Evolutionary conservation across 208 protist species (phyloP).

Genomic region (Leptomonas seymouri): DNA sequence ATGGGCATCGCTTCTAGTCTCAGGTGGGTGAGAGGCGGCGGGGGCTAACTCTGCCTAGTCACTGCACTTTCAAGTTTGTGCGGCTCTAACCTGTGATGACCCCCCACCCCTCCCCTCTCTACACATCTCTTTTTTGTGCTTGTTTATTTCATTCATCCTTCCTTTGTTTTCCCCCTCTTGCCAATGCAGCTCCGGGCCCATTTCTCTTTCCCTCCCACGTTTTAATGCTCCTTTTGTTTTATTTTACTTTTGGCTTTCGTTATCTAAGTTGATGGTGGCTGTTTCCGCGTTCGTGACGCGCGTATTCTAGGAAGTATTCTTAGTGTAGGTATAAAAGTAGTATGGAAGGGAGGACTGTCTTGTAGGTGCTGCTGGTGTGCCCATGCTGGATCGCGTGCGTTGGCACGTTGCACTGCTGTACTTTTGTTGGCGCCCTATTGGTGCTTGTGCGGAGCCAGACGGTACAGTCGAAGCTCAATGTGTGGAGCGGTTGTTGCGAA

Average conservation of each 20-base stretch:
- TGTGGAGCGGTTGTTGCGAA: background rate
- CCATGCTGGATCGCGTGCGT: background rate
- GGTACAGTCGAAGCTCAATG: background rate
- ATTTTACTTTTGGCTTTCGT: background rate
- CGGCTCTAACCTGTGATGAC: too few relatives aligned
- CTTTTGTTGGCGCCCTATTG: too few relatives aligned
- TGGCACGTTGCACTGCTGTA: background rate
- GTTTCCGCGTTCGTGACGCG: background rate
- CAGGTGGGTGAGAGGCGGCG: too few relatives aligned
- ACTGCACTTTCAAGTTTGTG: too few relatives aligned
- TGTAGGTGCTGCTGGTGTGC: background rate
- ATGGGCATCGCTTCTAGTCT: too few relatives aligned
- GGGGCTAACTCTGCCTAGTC: too few relatives aligned
- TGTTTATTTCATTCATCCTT: background rate
- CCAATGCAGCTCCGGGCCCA: background rate
- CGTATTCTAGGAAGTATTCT: background rate
- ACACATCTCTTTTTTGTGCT: conserved; percentile 1
- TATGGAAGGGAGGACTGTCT: background rate
- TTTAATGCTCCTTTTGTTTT: background rate
- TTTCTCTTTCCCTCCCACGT: background rate
- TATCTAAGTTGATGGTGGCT: background rate
- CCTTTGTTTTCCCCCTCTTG: conserved; percentile 5
- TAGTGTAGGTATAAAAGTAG: background rate
- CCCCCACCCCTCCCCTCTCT: background rate
- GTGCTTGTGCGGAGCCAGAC: background rate